phyloP scores from a whole-genome alignment of 2,329 filamentous ascomycete genomes.

The Xylaria multiplex region DNA sequence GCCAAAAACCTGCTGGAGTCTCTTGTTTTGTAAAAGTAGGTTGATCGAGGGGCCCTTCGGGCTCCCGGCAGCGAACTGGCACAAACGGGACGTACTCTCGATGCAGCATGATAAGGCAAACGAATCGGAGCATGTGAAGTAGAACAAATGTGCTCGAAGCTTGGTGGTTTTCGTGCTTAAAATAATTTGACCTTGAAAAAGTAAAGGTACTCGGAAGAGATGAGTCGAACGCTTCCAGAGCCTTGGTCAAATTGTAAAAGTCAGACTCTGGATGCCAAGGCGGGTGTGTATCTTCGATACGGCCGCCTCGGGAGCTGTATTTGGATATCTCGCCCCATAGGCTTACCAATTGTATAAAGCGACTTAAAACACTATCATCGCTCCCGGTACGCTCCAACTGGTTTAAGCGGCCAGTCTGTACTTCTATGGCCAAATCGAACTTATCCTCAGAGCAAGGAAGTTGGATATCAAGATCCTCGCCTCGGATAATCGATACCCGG shows the following conservation, averaged over 20 bases:
- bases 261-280: conserved; percentile 68
- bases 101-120: conserved; percentile 75
- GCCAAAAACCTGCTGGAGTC: conserved; percentile 68
- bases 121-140: conserved; percentile 71
- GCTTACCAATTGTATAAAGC: conserved; percentile 68
- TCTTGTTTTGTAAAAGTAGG: conserved; percentile 62
- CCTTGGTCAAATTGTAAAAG: conserved; percentile 63
- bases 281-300: conserved; percentile 60
- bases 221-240: conserved; percentile 63
- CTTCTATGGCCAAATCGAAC: conserved; percentile 70
- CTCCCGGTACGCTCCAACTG: conserved; percentile 43
- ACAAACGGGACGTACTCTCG: conserved; percentile 75
- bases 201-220: conserved; percentile 65
- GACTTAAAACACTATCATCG: conserved; percentile 61
- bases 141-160: conserved; percentile 73
- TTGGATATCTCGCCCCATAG: conserved; percentile 68
- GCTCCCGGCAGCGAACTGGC: conserved; percentile 62
- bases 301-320: conserved; percentile 64
- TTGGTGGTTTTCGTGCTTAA: conserved; percentile 71
- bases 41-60: conserved; percentile 67
- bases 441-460: conserved; percentile 73
- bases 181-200: conserved; percentile 69
- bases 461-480: conserved; percentile 70
- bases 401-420: conserved; percentile 61
- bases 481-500: conserved; percentile 67